These are phyloP conservation scores for Mycena galopus DNA, from an alignment of 768 basidiomycete genomes.

Conservation along the genomic window DNA sequence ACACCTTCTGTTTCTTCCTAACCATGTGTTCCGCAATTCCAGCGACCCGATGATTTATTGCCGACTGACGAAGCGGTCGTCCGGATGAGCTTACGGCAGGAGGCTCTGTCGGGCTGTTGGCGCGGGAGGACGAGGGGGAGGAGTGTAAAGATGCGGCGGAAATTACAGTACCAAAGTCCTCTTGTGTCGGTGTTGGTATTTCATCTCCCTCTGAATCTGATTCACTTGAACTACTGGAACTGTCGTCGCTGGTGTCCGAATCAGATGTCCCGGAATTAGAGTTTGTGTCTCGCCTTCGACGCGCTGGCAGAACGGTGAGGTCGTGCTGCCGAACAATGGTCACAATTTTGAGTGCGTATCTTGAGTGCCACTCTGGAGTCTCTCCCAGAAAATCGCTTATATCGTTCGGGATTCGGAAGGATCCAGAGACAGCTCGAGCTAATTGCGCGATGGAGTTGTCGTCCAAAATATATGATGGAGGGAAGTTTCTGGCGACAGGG, in stretches of 20 bases:
- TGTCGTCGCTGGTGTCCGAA: background rate
- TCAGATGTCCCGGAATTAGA: background rate
- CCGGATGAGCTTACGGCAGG: too few relatives aligned
- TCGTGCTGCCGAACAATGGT: background rate
- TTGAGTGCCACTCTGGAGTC: conserved; percentile 10
- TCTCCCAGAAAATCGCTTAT: background rate
- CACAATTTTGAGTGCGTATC: background rate
- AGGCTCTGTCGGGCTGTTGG: too few relatives aligned
- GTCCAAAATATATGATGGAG: background rate
- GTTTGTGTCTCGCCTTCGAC: too few relatives aligned
- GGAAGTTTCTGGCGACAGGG: background rate
- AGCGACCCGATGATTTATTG: too few relatives aligned
- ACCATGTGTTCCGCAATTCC: too few relatives aligned
- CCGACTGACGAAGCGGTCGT: too few relatives aligned
- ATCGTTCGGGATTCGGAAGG: background rate
- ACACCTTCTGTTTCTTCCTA: too few relatives aligned
- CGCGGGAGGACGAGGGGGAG: too few relatives aligned
- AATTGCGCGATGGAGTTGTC: background rate
- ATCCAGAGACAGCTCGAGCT: background rate
- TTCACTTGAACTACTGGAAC: background rate
- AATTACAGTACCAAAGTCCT: too few relatives aligned
- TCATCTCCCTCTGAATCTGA: background rate
- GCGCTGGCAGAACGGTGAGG: too few relatives aligned
- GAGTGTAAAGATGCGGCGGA: too few relatives aligned
- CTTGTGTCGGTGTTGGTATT: background rate